Evolutionary conservation across 176 grass and related monocot genomes (phyloP), one percentile per base, ranked within the genome.

Genomic region (Secale cereale): DNA sequence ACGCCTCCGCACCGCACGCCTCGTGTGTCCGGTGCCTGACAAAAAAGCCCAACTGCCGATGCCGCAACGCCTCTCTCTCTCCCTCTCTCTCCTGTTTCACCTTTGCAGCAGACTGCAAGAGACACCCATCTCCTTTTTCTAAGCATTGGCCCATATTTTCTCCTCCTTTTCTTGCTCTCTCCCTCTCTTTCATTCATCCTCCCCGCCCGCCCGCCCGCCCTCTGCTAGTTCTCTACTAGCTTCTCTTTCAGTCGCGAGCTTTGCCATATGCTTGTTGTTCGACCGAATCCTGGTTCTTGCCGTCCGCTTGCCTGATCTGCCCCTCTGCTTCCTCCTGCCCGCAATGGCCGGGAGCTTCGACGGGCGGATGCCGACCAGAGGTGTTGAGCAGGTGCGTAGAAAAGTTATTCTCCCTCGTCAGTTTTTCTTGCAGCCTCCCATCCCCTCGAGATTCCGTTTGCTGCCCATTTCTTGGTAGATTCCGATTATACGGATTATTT

Each of bases 311-410:
- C 17, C 73, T 30, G 62, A 36, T 35, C 83, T 30, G 28, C 5
- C 31, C 19, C 5, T 8, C 2, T 2, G 45, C 60, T 35, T 69
- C 40, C 79, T 56, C 32, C 13, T 25, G 64, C 46, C 23, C 54
- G 81, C 84, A 83, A 98, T 98, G 96, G 87, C 82, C 33, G 83
- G 76, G 54, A 93, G 79, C 88, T 94, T 92, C 65, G 89, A 90
- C n/a, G 89, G 86, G 78, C 92, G 91, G 86, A 86, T 61, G 54
- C 86, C 85, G 30, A 85, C 87, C 14, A 90, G 96, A 89, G 89
- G 87, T 2, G 86, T 95, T 8, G 93, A 95, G 62, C 93, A 98
- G 96, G 96, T 82, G 27, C 28, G 76, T 81, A 25, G n/a, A 78
- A 74, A 63, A 50, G 10, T 12, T 45, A 0, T 56, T 37, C 33